Conservation (phyloP, 352 stramenopile genomes). For the Globisporangium cylindrosporum region DNA sequence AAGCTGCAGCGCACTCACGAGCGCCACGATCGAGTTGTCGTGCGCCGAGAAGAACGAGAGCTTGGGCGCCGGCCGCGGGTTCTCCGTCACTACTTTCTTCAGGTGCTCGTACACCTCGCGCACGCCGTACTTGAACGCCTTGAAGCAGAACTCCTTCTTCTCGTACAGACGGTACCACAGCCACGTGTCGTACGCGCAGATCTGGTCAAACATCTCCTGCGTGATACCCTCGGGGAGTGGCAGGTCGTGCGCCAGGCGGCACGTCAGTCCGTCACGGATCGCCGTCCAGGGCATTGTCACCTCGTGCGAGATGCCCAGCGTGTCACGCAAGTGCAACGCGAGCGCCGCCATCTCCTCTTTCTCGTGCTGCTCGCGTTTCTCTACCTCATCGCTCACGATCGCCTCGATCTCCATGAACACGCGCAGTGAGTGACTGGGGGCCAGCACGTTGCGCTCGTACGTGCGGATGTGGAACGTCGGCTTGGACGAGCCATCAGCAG, state of each 20-base stretch:
- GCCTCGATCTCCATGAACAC: conserved; percentile 75
- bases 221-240: conserved; percentile 70
- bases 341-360: conserved; percentile 36
- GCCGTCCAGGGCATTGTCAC: conserved; percentile 68
- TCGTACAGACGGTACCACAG: conserved; percentile 79
- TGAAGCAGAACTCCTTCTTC: conserved; percentile 53
- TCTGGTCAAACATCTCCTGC: conserved; percentile 48
- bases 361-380: conserved; percentile 20
- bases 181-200: conserved; percentile 74
- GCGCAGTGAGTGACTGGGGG: conserved; percentile 50
- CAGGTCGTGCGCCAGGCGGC: conserved; percentile 52
- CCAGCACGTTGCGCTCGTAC: conserved; percentile 61
- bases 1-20: conserved; percentile 67
- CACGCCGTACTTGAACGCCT: conserved; percentile 63
- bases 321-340: conserved; percentile 30
- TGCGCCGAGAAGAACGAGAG: conserved; percentile 84
- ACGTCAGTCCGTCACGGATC: conserved; percentile 67
- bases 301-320: conserved; percentile 45
- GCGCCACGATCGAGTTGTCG: conserved; percentile 82
- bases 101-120: conserved; percentile 53
- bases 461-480: conserved; percentile 61
- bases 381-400: conserved; percentile 61
- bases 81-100: conserved; percentile 35
- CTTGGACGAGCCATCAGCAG: not conserved
- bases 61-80: conserved; percentile 30